Conservation (phyloP, 306 rosid species). For the Styphnolobium japonicum region DNA sequence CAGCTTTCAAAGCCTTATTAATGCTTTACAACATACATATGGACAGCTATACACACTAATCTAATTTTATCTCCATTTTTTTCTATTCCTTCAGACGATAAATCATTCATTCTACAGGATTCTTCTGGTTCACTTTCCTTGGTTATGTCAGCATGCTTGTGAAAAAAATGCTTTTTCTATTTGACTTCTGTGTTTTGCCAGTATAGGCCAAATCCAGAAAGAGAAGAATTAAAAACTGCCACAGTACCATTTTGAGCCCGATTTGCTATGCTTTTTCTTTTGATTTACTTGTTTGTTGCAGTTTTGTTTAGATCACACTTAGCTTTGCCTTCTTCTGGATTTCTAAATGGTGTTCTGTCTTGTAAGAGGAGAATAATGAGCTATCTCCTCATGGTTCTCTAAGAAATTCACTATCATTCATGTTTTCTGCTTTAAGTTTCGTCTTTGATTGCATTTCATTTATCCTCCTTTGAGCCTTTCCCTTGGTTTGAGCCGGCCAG, state of each 20-base stretch:
- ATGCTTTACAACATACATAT: background rate
- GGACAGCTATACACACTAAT: background rate
- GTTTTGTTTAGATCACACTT: background rate
- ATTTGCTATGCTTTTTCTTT: background rate
- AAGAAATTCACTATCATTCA: background rate
- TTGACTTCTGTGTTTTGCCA: constrained; percentile 17
- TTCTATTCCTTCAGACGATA: background rate
- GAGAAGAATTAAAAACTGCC: background rate
- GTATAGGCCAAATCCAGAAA: background rate
- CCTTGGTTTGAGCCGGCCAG: background rate
- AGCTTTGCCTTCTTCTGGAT: background rate
- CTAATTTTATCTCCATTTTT: background rate
- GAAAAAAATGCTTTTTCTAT: background rate
- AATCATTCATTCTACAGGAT: background rate
- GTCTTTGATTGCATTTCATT: background rate
- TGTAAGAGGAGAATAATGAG: background rate
- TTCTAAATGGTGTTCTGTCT: background rate
- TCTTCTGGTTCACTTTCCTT: constrained; percentile 5
- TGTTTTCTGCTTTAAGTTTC: background rate
- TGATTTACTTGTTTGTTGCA: background rate
- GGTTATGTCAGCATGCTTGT: background rate
- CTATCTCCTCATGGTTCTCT: background rate
- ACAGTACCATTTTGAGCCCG: background rate
- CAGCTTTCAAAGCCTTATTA: background rate
- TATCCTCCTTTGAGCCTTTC: background rate